Conservation (phyloP, 495 filamentous ascomycete genomes). For the Ascodesmis nigricans region DNA sequence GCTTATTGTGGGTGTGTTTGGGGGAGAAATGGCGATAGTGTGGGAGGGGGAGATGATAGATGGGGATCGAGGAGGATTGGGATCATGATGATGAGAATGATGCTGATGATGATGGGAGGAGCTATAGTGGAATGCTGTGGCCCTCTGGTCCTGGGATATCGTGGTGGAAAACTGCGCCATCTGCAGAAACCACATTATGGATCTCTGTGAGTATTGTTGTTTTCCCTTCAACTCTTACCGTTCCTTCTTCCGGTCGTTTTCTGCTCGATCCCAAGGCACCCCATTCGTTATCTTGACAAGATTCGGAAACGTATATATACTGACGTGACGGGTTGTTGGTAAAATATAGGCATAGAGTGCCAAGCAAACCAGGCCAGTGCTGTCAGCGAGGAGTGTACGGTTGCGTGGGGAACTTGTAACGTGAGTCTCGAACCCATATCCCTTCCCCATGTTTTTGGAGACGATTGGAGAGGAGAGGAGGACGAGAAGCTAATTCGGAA, state of each 20-base stretch:
- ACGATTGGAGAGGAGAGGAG: neutral
- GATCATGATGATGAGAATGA: too few relatives aligned
- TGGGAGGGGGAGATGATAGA: too few relatives aligned
- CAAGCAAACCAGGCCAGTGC: constrained; percentile 98
- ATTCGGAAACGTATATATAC: neutral
- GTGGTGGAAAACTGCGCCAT: constrained; percentile 99
- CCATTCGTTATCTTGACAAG: too few relatives aligned
- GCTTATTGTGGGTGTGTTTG: neutral
- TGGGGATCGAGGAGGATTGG: neutral
- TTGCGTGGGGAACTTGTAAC: constrained; percentile 98
- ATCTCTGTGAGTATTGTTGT: constrained; percentile 48
- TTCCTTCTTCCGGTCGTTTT: too few relatives aligned
- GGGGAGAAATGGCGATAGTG: too few relatives aligned
- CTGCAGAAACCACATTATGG: constrained; percentile 99
- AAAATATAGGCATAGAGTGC: constrained; percentile 95
- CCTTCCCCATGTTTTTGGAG: neutral
- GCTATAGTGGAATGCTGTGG: constrained; percentile 91
- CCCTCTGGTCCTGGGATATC: constrained; percentile 98
- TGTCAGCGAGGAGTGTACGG: constrained; percentile 92
- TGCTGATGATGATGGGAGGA: constrained; percentile 9
- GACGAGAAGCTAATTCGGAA: constrained; percentile 1
- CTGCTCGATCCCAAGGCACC: too few relatives aligned
- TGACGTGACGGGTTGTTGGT: too few relatives aligned
- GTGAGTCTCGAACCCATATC: constrained; percentile 35
- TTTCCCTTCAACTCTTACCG: neutral